Evolutionary conservation across 2,329 filamentous ascomycete species (phyloP), one percentile per base, ranked within the genome.

Genomic region (Penicillium sp.): DNA sequence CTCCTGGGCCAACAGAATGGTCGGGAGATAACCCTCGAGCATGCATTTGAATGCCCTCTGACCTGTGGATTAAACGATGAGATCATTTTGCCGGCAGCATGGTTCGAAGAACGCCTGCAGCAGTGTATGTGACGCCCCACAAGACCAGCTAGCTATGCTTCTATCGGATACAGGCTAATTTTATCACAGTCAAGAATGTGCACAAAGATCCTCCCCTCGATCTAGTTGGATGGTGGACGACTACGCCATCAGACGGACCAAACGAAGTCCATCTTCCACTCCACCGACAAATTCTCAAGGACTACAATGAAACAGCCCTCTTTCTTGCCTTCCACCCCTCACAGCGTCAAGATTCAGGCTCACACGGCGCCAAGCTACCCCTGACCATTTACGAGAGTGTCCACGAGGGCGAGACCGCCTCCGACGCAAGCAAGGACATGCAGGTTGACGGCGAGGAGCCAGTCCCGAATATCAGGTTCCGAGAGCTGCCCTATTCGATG

Each of bases 1-100:
- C 80, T 99, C n/a, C 76, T 99, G 6, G 94, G 94, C 14, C 90
- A 94, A 68, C 92, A 97, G 65, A 89, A 91, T 78, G 93, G 93
- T 18, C 87, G 91, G 53, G 87, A 93, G 67, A 88, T 97, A 65
- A 96, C 90, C 9, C 86, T 97, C 61, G 93, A 97, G 72, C 88
- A 96, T 77, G 91, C 90, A 4, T 97, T 96, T 69, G 91, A 97
- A 68, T 91, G 89, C 71, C 84, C 87, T 58, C 77, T 84, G 1
- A 69, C 76, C 16, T 68, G 70, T 44, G 70, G 72, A 13, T 69
- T 78, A 0, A 79, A 85, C 40, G 84, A 82, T 30, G 78, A 85
- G 41, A 80, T 85, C 39, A 71, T 84, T 30, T 75, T 96, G 8
- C 83, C 92, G 61, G 73, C 80, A 50, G 76, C 76, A 3, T 95